These are phyloP conservation scores for Boletus subcaerulescens DNA, from an alignment of 768 basidiomycete genomes.

Conservation along the genomic window DNA sequence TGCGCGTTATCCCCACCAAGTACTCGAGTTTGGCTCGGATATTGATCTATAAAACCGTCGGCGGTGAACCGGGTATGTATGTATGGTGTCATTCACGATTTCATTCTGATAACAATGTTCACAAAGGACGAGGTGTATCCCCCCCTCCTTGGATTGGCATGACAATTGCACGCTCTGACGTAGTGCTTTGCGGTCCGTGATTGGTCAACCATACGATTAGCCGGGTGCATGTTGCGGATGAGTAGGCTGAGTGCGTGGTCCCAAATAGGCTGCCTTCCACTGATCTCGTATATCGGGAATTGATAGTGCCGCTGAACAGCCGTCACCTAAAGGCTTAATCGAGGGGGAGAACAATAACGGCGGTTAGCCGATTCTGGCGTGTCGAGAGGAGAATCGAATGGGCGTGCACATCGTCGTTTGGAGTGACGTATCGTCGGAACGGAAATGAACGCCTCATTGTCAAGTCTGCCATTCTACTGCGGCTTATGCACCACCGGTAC, in stretches of 20 bases:
- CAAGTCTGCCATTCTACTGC: neutral
- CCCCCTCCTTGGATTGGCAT: neutral
- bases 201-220: neutral
- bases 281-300: neutral
- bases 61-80: too few relatives aligned
- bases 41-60: too few relatives aligned
- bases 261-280: neutral
- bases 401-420: neutral
- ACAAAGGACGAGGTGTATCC: neutral
- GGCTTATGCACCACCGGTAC: neutral
- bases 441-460: conserved; percentile 10
- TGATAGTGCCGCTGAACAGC: neutral
- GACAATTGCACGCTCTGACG: neutral
- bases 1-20: too few relatives aligned
- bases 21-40: too few relatives aligned
- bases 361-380: neutral
- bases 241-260: neutral
- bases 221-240: neutral
- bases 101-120: neutral
- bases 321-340: neutral
- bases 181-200: neutral
- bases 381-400: neutral
- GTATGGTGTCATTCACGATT: neutral
- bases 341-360: neutral
- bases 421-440: conserved; percentile 1